These are phyloP conservation scores for Extremus antarcticus DNA, from an alignment of 495 filamentous ascomycete species.

Conservation along the genomic window DNA sequence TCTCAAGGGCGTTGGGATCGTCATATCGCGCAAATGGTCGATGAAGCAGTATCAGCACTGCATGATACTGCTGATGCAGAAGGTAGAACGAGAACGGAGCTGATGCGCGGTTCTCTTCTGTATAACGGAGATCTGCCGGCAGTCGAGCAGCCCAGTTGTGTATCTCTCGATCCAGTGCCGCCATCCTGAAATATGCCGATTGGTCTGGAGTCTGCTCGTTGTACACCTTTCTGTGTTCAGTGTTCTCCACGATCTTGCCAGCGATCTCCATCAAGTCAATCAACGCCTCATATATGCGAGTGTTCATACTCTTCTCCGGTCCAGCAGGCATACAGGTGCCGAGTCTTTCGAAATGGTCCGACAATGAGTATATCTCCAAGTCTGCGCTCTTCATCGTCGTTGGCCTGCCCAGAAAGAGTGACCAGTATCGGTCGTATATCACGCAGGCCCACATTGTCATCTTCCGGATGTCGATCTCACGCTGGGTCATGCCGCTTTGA, in stretches of 20 bases:
- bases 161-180: slow-evolving; percentile 39
- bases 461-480: slow-evolving; percentile 34
- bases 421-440: slow-evolving; percentile 43
- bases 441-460: slow-evolving; percentile 41
- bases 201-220: slow-evolving; percentile 28
- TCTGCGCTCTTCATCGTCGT: slow-evolving; percentile 42
- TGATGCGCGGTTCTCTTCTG: slow-evolving; percentile 36
- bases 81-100: slow-evolving; percentile 43
- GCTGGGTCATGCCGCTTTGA: slow-evolving; percentile 29
- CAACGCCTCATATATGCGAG: slow-evolving; percentile 36
- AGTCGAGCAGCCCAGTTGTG: slow-evolving; percentile 42
- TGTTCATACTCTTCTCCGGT: slow-evolving; percentile 28
- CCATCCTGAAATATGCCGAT: slow-evolving; percentile 36
- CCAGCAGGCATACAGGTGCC: slow-evolving; percentile 24
- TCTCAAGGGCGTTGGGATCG: slow-evolving; percentile 19
- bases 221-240: slow-evolving; percentile 16
- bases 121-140: slow-evolving; percentile 39
- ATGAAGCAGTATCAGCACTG: slow-evolving; percentile 39
- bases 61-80: slow-evolving; percentile 44
- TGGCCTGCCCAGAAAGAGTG: slow-evolving; percentile 40
- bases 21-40: slow-evolving; percentile 40
- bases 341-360: slow-evolving; percentile 31
- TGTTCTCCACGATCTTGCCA: slow-evolving; percentile 37
- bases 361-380: slow-evolving; percentile 35
- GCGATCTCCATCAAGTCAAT: slow-evolving; percentile 44